Conservation (phyloP, 2,329 filamentous ascomycete species). For the Aspergillus fructus region DNA sequence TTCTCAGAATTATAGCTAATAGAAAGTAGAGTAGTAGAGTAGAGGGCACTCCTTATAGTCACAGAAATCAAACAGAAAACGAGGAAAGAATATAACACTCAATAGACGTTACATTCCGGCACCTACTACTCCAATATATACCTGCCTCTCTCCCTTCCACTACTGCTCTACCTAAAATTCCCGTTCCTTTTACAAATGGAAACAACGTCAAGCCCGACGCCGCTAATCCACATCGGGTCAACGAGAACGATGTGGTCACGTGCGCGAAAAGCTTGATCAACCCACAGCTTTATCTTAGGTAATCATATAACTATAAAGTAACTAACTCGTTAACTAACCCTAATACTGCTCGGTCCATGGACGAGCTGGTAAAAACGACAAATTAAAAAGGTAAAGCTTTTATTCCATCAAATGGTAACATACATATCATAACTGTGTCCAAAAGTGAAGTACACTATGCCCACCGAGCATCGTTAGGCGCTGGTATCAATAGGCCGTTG, state of each 20-base stretch:
- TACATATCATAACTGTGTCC: conserved; percentile 19
- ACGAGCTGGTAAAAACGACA: no score
- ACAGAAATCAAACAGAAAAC: not conserved
- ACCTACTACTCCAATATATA: not conserved
- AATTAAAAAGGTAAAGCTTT: conserved; percentile 1
- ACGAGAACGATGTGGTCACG: not conserved
- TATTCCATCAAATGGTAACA: conserved; percentile 18
- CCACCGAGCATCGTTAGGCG: not conserved
- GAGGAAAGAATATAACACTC: not conserved
- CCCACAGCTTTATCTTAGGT: not conserved
- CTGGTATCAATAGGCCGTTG: not conserved
- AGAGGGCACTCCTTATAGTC: not conserved
- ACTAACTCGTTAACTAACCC: not conserved
- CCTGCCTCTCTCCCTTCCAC: not conserved
- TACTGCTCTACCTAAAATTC: not conserved
- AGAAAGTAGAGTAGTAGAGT: not conserved
- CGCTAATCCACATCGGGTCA: not conserved
- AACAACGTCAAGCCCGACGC: not conserved
- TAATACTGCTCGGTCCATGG: not conserved
- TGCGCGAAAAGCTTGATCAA: not conserved
- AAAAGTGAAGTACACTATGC: conserved; percentile 9
- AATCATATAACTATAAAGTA: not conserved
- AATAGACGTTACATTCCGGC: no score
- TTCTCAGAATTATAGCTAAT: not conserved
- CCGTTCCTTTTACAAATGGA: no score